Conservation (phyloP, 306 rosid species). For the Castanospermum australe region DNA sequence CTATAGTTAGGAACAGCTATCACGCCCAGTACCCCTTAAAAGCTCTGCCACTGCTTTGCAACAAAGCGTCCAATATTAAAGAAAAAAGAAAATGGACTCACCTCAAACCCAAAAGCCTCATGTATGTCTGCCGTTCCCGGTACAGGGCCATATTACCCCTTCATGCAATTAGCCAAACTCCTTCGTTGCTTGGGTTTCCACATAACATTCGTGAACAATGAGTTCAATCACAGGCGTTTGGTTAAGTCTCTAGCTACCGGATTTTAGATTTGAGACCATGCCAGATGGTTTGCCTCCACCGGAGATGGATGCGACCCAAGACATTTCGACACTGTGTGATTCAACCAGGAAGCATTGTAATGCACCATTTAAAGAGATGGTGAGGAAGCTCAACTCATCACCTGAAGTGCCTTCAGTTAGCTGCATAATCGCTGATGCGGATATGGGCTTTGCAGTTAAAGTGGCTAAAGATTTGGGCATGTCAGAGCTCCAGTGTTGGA, state of each 20-base stretch:
- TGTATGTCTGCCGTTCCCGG: constrained; percentile 31
- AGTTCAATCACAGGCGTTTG: constrained; percentile 23
- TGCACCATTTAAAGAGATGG: constrained; percentile 22
- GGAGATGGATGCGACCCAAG: constrained; percentile 18
- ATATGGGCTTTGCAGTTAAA: too few species aligned
- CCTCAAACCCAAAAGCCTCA: constrained; percentile 9
- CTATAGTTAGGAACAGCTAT: too few species aligned
- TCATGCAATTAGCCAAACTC: constrained; percentile 31
- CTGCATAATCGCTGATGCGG: too few species aligned
- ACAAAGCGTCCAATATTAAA: too few species aligned
- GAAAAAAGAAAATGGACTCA: background rate
- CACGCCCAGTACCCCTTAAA: too few species aligned
- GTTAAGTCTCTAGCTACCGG: background rate
- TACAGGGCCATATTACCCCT: constrained; percentile 31
- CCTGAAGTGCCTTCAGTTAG: too few species aligned
- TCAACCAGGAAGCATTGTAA: constrained; percentile 15
- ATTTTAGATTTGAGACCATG: constrained; percentile 23
- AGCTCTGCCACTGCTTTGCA: too few species aligned
- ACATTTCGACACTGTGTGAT: constrained; percentile 15
- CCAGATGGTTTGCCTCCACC: constrained; percentile 25
- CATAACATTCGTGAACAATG: too few species aligned
- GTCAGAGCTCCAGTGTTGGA: too few species aligned
- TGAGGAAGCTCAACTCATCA: constrained; percentile 7
- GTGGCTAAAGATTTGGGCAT: too few species aligned
- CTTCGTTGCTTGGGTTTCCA: too few species aligned